A percentile compares a stretch with the other conserved stretches of the same genome.
Evolutionary conservation across 495 filamentous ascomycete species (phyloP).

Genomic region (Sabuloglossum arenarium): DNA sequence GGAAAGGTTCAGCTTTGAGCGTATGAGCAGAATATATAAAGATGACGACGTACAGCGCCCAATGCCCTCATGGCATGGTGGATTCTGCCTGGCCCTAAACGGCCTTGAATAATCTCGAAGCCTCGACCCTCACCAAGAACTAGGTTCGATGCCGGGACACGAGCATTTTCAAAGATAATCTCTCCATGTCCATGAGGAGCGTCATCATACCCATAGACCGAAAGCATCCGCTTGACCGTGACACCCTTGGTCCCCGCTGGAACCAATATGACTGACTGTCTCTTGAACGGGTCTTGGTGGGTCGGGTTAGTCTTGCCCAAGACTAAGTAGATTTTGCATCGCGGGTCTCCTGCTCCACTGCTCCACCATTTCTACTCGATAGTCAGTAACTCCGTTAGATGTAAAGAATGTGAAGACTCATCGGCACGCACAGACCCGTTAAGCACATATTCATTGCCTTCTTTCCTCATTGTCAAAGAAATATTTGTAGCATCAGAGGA

Average conservation of each 20-base stretch:
- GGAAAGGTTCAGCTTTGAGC: not conserved
- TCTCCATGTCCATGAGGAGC: constrained; percentile 87
- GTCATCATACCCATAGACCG: constrained; percentile 86
- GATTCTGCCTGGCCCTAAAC: constrained; percentile 77
- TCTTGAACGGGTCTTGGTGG: constrained; percentile 55
- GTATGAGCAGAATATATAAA: not conserved
- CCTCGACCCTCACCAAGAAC: constrained; percentile 78
- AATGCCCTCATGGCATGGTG: constrained; percentile 89
- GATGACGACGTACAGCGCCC: constrained; percentile 32
- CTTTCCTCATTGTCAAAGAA: constrained; percentile 52
- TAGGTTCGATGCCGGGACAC: constrained; percentile 55
- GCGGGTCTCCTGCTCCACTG: constrained; percentile 73
- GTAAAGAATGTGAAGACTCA: not conserved
- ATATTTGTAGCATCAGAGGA: constrained; percentile 83
- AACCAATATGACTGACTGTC: constrained; percentile 79
- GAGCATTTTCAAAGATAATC: constrained; percentile 67
- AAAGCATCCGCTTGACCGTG: constrained; percentile 66
- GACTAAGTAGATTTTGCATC: constrained; percentile 76
- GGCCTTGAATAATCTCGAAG: constrained; percentile 94
- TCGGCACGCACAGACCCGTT: constrained; percentile 47
- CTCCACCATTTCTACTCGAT: constrained; percentile 77
- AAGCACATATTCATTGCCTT: constrained; percentile 66
- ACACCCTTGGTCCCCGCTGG: constrained; percentile 55
- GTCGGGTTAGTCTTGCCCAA: constrained; percentile 69
- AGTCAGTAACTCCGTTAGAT: not conserved